These are phyloP conservation scores for Hirschfeldia incana DNA, from an alignment of 345 rosid species.

Conservation along the genomic window DNA sequence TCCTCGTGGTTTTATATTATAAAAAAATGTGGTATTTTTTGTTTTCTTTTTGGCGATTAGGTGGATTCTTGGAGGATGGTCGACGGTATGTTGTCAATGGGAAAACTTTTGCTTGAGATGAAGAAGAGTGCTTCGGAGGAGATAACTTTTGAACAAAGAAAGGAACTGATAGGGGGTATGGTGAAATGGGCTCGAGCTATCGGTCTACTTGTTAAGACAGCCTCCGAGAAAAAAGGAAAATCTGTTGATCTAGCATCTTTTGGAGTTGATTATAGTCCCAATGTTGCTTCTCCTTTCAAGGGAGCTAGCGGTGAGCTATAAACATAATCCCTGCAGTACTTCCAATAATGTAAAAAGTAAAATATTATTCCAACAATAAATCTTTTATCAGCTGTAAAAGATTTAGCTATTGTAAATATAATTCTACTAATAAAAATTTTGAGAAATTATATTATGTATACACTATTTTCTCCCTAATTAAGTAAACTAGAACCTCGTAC, in stretches of 20 bases:
- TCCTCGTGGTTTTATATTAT: not conserved
- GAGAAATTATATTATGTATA: no score
- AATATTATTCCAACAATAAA: not conserved
- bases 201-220: constrained; percentile 15
- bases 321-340: not conserved
- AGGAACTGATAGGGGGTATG: constrained; percentile 2
- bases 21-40: not conserved
- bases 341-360: not conserved
- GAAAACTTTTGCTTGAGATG: constrained; percentile 4
- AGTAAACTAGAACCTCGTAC: no score
- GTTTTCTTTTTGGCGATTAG: not conserved
- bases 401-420: not conserved
- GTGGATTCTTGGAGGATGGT: constrained; percentile 20
- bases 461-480: no score
- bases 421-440: no score
- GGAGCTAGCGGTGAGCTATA: not conserved
- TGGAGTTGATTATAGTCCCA: constrained; percentile 17
- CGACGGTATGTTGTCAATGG: constrained; percentile 13
- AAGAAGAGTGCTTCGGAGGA: constrained; percentile 5
- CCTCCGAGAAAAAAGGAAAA: constrained; percentile 15
- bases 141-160: constrained; percentile 27
- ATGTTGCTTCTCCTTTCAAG: not conserved
- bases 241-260: constrained; percentile 22
- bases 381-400: not conserved
- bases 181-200: constrained; percentile 21